Base-by-base conservation (phyloP, 2,329 filamentous ascomycete genomes). In the Fusarium newnesense region DNA sequence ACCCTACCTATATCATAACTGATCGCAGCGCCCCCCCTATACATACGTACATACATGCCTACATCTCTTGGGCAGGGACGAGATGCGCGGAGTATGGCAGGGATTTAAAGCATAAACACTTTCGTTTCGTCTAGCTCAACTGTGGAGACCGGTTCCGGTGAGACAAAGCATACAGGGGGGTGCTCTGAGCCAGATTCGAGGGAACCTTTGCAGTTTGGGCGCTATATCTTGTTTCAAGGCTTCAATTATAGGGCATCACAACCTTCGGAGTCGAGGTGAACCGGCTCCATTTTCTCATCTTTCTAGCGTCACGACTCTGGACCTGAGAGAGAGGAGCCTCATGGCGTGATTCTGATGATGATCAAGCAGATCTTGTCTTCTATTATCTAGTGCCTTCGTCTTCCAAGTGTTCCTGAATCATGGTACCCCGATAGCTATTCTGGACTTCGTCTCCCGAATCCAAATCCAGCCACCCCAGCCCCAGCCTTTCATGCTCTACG, bases 301-400 rank as follows among this genome's bases (percentile, higher is more conserved):
- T 69, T 53, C 47, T 69, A 65, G 57, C 50, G 61, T 60, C 60
- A 43, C 67, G 56, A 62, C 34, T 57, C 56, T 74, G 63, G 47
- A 67, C 60, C 46, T 71, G 44, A 54, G 50, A 42, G 34, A 71
- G 47, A 62, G 67, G 63, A 74, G 67, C 56, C 71, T 63, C 63
- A 74, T 74, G 71, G 71, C 71, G 67, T 74, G 71, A 74, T 74
- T 69, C 34, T 70, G 53, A 49, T 60, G 71, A 53, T 68, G 64
- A 69, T 74, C 67, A 43, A 74, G 71, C 71, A 74, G 71, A 74
- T 74, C 71, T 71, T 59, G 46, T 69, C 67, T 58, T 74, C 44
- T 65, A 49, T 68, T 58, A 74, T 60, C 71, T 74, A 74, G 71
- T 67, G 71, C 64, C 32, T 32, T 72, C 60, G 54, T 60, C 39